phyloP scores from a whole-genome alignment of 768 basidiomycete species.

The Tulasnella sp. region DNA sequence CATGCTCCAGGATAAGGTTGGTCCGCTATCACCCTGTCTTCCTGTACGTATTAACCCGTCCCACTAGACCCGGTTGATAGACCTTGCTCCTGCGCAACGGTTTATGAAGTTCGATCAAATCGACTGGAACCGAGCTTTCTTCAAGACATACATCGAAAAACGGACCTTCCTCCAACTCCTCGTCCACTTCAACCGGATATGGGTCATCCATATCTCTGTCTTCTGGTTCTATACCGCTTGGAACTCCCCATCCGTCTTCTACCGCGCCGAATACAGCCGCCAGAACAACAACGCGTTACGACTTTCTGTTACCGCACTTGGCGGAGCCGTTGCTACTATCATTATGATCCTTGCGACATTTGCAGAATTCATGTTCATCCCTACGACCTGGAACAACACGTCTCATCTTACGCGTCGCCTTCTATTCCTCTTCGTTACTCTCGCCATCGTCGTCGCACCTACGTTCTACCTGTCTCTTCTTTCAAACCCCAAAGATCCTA shows the following conservation, averaged over 20 bases:
- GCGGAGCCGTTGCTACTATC: slow-evolving; percentile 82
- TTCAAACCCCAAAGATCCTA: slow-evolving; percentile 43
- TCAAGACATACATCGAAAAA: slow-evolving; percentile 98
- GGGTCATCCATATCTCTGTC: slow-evolving; percentile 91
- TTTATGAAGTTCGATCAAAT: slow-evolving; percentile 96
- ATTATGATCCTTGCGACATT: slow-evolving; percentile 95
- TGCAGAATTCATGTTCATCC: slow-evolving; percentile 93
- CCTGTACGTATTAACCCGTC: not conserved
- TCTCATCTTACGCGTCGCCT: slow-evolving; percentile 88
- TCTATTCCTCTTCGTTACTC: slow-evolving; percentile 76
- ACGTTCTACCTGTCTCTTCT: slow-evolving; percentile 90
- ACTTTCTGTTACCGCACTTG: slow-evolving; percentile 87
- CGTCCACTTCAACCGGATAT: slow-evolving; percentile 99
- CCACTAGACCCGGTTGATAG: slow-evolving; percentile 71
- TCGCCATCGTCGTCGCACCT: slow-evolving; percentile 81
- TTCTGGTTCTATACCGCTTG: slow-evolving; percentile 95
- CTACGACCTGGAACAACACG: slow-evolving; percentile 96
- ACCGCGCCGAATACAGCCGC: slow-evolving; percentile 37
- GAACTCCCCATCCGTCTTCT: slow-evolving; percentile 83
- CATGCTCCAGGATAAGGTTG: slow-evolving; percentile 73
- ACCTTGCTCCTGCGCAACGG: slow-evolving; percentile 78
- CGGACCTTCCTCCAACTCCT: slow-evolving; percentile 92
- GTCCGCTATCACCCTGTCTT: not conserved
- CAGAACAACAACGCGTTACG: slow-evolving; percentile 56
- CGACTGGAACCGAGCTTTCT: slow-evolving; percentile 93